phyloP scores from a whole-genome alignment of 2,329 filamentous ascomycete genomes.

The Ambrosiella beaveri region DNA sequence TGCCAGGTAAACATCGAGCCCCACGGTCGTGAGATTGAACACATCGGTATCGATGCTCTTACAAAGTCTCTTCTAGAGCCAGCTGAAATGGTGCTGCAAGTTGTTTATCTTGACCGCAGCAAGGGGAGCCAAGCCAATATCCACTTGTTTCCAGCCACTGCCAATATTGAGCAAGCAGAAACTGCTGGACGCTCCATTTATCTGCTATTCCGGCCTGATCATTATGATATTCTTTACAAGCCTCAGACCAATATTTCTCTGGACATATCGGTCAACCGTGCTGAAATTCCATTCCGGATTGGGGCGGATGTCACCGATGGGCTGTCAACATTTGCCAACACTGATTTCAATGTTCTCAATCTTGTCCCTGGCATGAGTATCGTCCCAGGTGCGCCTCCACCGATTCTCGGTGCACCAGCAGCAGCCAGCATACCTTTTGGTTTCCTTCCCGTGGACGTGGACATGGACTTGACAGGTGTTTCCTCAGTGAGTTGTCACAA shows the following conservation, averaged over 20 bases:
- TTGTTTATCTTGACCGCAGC: constrained; percentile 81
- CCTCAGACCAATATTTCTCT: constrained; percentile 16
- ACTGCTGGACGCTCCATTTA: constrained; percentile 35
- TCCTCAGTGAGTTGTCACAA: background rate
- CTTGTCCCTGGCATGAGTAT: too few relatives aligned
- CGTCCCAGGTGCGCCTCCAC: too few relatives aligned
- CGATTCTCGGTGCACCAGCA: too few relatives aligned
- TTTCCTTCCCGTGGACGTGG: background rate
- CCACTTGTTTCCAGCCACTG: constrained; percentile 44
- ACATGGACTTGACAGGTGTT: background rate
- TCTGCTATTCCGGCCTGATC: constrained; percentile 53
- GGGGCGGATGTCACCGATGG: constrained; percentile 26
- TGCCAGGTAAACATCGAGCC: constrained; percentile 56
- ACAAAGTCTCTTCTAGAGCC: constrained; percentile 65
- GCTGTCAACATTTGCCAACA: constrained; percentile 24
- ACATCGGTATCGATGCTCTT: constrained; percentile 65
- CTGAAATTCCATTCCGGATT: constrained; percentile 23
- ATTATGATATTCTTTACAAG: constrained; percentile 89
- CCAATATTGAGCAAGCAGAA: constrained; percentile 27
- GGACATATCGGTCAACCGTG: constrained; percentile 19
- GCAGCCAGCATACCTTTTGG: too few relatives aligned
- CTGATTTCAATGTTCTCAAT: constrained; percentile 29
- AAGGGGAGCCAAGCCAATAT: constrained; percentile 58
- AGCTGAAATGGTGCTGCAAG: constrained; percentile 63
- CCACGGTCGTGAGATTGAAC: constrained; percentile 69